Conservation (phyloP, 139 green algal species). For the Edaphochlamys debaryana region DNA sequence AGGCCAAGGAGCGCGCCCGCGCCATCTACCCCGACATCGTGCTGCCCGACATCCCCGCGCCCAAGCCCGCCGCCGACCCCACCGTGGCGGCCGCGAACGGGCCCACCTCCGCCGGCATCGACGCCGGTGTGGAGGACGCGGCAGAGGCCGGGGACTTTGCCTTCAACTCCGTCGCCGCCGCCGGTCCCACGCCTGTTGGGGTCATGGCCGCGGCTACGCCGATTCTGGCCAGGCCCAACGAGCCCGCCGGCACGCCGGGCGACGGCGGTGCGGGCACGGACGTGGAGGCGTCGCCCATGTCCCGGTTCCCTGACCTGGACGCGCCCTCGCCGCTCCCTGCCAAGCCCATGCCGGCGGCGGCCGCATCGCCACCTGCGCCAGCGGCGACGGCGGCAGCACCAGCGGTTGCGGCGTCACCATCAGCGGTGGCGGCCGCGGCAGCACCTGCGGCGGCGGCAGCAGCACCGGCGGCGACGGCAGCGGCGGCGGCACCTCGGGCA, state of each 20-base stretch:
- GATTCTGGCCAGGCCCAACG: neutral
- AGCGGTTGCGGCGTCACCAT: neutral
- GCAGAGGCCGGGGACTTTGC: too few species aligned
- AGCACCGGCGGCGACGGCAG: too few species aligned
- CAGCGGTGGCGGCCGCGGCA: neutral
- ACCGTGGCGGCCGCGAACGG: too few species aligned
- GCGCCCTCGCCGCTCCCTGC: neutral
- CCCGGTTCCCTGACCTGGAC: conserved; percentile 27
- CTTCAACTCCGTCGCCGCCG: too few species aligned
- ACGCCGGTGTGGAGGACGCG: too few species aligned
- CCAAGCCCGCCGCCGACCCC: too few species aligned
- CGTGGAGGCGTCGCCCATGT: neutral
- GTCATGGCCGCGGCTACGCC: neutral
- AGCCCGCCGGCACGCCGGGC: neutral
- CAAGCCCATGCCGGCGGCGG: neutral
- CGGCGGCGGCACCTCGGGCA: too few species aligned
- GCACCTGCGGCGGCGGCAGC: neutral
- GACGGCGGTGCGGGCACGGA: neutral
- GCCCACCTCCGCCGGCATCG: neutral
- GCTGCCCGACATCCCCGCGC: conserved; percentile 10
- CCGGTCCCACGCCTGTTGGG: too few species aligned
- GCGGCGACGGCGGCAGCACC: neutral
- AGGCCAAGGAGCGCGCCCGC: conserved; percentile 36
- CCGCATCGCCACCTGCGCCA: neutral
- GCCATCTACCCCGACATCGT: conserved; percentile 33